A percentile compares a stretch with the other conserved stretches of the same genome.
phyloP scores from a whole-genome alignment of 257 asterid genomes.

The Plectranthus barbatus region DNA sequence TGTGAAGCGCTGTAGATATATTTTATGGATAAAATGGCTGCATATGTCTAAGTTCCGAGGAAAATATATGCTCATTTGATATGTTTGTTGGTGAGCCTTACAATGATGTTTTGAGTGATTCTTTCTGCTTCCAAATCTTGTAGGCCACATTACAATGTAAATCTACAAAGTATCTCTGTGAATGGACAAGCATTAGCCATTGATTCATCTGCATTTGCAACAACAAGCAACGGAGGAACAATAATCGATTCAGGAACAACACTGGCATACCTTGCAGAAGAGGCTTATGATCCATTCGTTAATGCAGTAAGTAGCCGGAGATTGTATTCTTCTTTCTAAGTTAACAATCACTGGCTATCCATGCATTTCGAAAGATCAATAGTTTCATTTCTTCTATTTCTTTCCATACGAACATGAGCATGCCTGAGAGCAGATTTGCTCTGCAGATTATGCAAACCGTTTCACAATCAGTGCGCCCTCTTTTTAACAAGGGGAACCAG shows the following conservation, averaged over 20 bases:
- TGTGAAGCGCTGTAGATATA: neutral
- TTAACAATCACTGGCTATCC: neutral
- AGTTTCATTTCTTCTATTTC: neutral
- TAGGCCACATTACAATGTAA: constrained; percentile 94
- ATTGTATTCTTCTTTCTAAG: neutral
- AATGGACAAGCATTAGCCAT: constrained; percentile 78
- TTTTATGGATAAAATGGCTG: neutral
- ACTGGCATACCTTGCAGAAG: constrained; percentile 85
- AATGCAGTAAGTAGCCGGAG: constrained; percentile 48
- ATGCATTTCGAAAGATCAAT: neutral
- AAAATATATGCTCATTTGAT: neutral
- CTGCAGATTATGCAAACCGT: constrained; percentile 64
- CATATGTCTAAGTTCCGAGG: neutral
- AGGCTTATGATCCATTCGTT: constrained; percentile 74
- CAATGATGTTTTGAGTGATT: too few species aligned
- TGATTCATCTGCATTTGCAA: constrained; percentile 62
- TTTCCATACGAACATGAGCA: neutral
- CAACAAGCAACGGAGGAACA: constrained; percentile 69
- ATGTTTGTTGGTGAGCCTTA: too few species aligned
- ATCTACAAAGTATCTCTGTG: constrained; percentile 74
- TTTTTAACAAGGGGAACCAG: constrained; percentile 58
- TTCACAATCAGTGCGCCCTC: constrained; percentile 52
- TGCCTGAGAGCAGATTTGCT: neutral
- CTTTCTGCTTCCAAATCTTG: constrained; percentile 4
- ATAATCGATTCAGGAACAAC: constrained; percentile 97